Base-by-base conservation (phyloP, 1,284 basidiomycete species). In the Sporisorium graminicola region DNA sequence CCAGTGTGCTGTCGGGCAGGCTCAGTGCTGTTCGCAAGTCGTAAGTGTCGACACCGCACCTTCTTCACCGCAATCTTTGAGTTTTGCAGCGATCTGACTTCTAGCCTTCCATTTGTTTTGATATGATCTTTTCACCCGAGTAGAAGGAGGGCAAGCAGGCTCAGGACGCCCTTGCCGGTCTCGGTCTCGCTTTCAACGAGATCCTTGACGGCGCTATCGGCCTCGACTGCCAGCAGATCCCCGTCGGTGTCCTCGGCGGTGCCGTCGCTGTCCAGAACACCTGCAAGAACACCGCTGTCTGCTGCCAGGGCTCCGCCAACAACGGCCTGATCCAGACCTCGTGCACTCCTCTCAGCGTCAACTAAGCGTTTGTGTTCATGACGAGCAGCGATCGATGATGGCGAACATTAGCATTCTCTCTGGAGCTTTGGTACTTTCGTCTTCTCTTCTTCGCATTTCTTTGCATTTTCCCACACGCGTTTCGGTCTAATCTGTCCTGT, bases 261-360 rank as follows among this genome's bases (percentile, higher is more conserved):
- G 29, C 72, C 18, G 27, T 68, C 33, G 47, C 62, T n/a, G 29
- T 77, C 54, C 63, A 71, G 61, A 72, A 76, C 77, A 61, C 46
- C 33, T 78, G 74, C 77, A 78, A 78, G 67, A 65, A 62, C 58
- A 72, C 66, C 27, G 54, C 76, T 22, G 67, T 78, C 26, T 79
- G 74, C 64, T 77, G 77, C 37, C 42, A 65, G 44, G 75, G 75
- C 27, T 50, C 47, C 14, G 74, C 65, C 55, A 69, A 77, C 66
- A 79, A 79, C 65, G 77, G 77, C 18, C 55, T 79, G n/a, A 20
- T 79, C 47, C 77, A 77, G 69, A 71, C 71, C 54, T 74, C 65
- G 33, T 79, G 77, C 74, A 78, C 75, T 49, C 70, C 74, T 53
- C 42, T 79, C 66, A 61, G 67, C 31, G 27, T 74, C 73, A 77